A percentile compares a stretch with the other conserved stretches of the same genome.
These are phyloP conservation scores for Stylosanthes scabra DNA, from an alignment of 331 rosid genomes.

Conservation along the genomic window DNA sequence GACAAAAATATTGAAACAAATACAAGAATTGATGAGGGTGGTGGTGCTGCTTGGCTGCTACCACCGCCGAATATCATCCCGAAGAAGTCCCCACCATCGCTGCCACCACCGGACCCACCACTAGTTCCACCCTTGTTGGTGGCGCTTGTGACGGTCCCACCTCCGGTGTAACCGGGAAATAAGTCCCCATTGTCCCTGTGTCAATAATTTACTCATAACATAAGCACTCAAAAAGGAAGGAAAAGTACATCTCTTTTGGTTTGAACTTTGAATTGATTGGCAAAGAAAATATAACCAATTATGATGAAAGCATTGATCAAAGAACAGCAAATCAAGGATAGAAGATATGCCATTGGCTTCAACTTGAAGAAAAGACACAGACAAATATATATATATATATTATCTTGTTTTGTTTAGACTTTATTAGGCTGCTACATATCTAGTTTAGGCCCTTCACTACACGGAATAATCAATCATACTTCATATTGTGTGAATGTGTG, in stretches of 20 bases:
- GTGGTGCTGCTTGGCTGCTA: slow-evolving; percentile 52
- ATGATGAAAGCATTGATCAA: slow-evolving; percentile 9
- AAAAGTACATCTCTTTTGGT: slow-evolving; percentile 5
- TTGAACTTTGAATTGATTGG: slow-evolving; percentile 13
- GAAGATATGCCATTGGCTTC: slow-evolving; percentile 28
- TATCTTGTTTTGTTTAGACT: slow-evolving; percentile 5
- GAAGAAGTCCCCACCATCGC: slow-evolving; percentile 59
- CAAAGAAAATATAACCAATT: not conserved
- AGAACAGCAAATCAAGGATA: not conserved
- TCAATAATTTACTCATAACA: slow-evolving; percentile 40
- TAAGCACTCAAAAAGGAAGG: not conserved
- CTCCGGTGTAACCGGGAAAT: slow-evolving; percentile 58
- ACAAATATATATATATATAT: slow-evolving; percentile 18
- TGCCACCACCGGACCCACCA: slow-evolving; percentile 45
- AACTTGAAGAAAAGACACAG: slow-evolving; percentile 23
- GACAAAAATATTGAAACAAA: slow-evolving; percentile 54
- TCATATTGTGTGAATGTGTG: not conserved
- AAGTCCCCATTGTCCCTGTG: slow-evolving; percentile 69
- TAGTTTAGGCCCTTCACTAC: slow-evolving; percentile 32
- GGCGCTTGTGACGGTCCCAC: slow-evolving; percentile 62
- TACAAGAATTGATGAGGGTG: slow-evolving; percentile 36
- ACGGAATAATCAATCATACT: slow-evolving; percentile 1
- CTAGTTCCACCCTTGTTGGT: slow-evolving; percentile 51
- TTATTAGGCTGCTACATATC: slow-evolving; percentile 10
- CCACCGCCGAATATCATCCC: slow-evolving; percentile 77